Conservation (phyloP, 805 yeast species). For the Wickerhamiella siamensis region DNA sequence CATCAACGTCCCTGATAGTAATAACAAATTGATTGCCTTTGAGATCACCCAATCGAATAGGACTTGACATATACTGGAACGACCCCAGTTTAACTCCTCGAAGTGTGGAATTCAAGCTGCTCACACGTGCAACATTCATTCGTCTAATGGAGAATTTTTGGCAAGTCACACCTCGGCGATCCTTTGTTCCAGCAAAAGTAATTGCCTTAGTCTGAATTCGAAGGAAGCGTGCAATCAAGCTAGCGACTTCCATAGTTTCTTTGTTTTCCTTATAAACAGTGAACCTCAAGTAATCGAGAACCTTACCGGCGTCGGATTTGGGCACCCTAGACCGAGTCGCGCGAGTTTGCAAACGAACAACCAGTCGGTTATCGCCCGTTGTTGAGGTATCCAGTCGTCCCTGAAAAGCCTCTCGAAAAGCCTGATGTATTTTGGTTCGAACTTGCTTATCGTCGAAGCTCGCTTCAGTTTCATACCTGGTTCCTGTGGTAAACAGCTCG, state of each 20-base stretch:
- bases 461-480: constrained; percentile 40
- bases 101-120: constrained; percentile 58
- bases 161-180: constrained; percentile 88
- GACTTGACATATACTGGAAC: constrained; percentile 47
- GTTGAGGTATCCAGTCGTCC: constrained; percentile 71
- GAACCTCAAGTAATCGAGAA: constrained; percentile 55
- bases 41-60: constrained; percentile 67
- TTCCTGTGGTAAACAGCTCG: constrained; percentile 39
- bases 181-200: constrained; percentile 90
- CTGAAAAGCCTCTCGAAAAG: constrained; percentile 58
- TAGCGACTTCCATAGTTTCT: constrained; percentile 93
- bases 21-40: constrained; percentile 80
- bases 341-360: constrained; percentile 40
- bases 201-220: constrained; percentile 58
- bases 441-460: constrained; percentile 49
- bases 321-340: constrained; percentile 22
- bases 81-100: constrained; percentile 65
- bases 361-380: constrained; percentile 41
- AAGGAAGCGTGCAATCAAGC: constrained; percentile 54
- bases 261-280: constrained; percentile 84
- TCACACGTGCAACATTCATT: constrained; percentile 48
- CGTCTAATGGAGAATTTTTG: constrained; percentile 61
- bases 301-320: constrained; percentile 40
- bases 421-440: constrained; percentile 69
- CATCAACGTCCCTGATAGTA: constrained; percentile 58